These are phyloP conservation scores for Ajuga chamaepitys DNA, from an alignment of 257 asterid genomes.

Conservation along the genomic window DNA sequence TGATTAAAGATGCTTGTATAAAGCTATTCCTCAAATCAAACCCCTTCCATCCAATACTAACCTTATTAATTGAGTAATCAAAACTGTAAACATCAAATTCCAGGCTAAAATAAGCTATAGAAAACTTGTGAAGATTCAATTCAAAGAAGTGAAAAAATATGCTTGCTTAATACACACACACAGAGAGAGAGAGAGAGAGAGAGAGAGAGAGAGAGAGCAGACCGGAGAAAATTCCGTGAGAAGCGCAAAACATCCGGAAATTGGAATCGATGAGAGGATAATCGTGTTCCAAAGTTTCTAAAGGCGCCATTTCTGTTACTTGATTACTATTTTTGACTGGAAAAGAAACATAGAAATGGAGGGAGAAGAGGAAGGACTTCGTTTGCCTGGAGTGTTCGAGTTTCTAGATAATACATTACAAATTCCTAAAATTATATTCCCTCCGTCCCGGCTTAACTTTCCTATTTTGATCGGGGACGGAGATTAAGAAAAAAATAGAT, in stretches of 20 bases:
- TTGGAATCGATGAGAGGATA: constrained; percentile 54
- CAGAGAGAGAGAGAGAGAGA: no score
- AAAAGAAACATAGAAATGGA: background rate
- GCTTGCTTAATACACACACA: background rate
- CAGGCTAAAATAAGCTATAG: background rate
- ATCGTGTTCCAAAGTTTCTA: constrained; percentile 47
- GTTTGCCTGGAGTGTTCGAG: no score
- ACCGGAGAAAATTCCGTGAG: constrained; percentile 69
- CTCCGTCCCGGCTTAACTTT: no score
- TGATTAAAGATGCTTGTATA: background rate
- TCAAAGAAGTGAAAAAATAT: background rate
- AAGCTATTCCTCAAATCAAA: background rate
- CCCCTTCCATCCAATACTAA: background rate
- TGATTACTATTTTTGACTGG: no score
- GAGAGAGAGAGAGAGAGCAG: background rate
- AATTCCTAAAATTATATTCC: no score
- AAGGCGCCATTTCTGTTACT: constrained; percentile 41
- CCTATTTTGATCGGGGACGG: no score
- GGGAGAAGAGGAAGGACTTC: background rate
- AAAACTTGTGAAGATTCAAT: constrained; percentile 2
- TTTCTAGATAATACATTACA: no score
- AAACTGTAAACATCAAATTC: background rate
- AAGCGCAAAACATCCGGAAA: constrained; percentile 61
- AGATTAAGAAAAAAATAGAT: no score
- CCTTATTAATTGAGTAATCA: background rate